Base-by-base conservation (phyloP, 1,284 basidiomycete genomes). In the Abortiporus biennis region DNA sequence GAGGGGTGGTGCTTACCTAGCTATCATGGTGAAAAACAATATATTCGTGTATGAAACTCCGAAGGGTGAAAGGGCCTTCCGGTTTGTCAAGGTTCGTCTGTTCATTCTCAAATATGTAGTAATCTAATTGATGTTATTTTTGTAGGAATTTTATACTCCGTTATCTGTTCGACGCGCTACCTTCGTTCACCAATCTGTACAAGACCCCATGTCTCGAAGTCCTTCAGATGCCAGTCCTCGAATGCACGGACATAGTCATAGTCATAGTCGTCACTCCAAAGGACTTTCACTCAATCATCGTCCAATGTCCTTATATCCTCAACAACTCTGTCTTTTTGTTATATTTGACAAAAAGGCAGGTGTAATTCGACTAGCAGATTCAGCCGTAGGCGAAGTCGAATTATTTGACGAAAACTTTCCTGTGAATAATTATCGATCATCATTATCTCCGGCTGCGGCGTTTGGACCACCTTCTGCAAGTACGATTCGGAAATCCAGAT, bases 261-360 rank as follows among this genome's bases (percentile, higher is more conserved):
- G 57, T 41, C 61, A 34, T 46, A n/a, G n/a, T n/a, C 59, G 54
- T 15, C 57, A 56, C 43, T 20, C 50, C 15, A 58, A 58, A 17
- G 49, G 54, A 22, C 47, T 51, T 32, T 61, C 59, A 11, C 42
- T 66, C 53, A 51, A 52, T 30, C 43, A 47, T 2, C 42, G 39
- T 66, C 66, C 40, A 83, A 83, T 53, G 78, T 79, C 17, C 71
- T 73, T 36, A 36, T 42, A 42, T 22, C 40, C 40, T 19, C 40
- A 32, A 2, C 85, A 88, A 49, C 74, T 85, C 52, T 78, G 76
- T 49, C 65, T 90, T 9, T 89, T 89, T 52, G 77, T 87, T 43
- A 65, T 80, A 20, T 90, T 90, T 55, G 87, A 89, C 57, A 90
- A 90, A 64, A 89, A 85, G 54, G 85, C 85, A 1, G 76, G 79